A percentile compares a stretch with the other conserved stretches of the same genome.
Conservation (phyloP, 2,329 filamentous ascomycete genomes). For the Xylariaceae sp. region DNA sequence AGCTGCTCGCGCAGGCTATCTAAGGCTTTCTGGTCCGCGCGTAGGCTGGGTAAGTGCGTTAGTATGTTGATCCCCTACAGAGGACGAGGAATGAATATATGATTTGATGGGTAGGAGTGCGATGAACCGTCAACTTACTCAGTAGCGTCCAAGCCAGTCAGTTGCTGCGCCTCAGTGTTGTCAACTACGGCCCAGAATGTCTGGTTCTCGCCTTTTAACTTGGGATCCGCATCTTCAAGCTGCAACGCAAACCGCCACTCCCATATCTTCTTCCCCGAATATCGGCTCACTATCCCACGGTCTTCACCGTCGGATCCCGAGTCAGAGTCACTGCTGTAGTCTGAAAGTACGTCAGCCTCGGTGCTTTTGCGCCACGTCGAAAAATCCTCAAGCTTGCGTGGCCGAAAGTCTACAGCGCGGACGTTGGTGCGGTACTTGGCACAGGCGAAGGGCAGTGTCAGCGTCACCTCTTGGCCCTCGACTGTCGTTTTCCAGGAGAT, state of each 20-base stretch:
- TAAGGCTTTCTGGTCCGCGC: constrained; percentile 55
- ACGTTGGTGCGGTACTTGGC: constrained; percentile 71
- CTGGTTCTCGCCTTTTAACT: constrained; percentile 45
- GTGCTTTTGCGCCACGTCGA: constrained; percentile 52
- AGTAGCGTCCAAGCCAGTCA: constrained; percentile 55
- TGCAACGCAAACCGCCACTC: constrained; percentile 85
- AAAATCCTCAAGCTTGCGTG: constrained; percentile 74
- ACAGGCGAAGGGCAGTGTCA: constrained; percentile 75
- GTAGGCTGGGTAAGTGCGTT: constrained; percentile 55
- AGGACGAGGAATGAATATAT: background rate
- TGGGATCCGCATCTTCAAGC: constrained; percentile 70
- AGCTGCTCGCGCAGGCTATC: constrained; percentile 69
- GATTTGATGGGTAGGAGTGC: background rate
- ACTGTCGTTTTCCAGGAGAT: constrained; percentile 50
- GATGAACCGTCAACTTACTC: constrained; percentile 42
- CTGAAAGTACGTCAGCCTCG: constrained; percentile 59
- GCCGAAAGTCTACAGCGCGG: constrained; percentile 83
- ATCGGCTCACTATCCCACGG: constrained; percentile 31
- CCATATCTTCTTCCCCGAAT: constrained; percentile 58
- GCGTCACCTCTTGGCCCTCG: constrained; percentile 42
- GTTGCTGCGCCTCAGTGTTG: constrained; percentile 57
- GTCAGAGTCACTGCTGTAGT: constrained; percentile 44
- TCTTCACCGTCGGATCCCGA: constrained; percentile 41
- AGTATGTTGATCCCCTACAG: constrained; percentile 3
- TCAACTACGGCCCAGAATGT: constrained; percentile 73